phyloP scores from a whole-genome alignment of 352 stramenopile genomes.

The Pythium aristosporum region DNA sequence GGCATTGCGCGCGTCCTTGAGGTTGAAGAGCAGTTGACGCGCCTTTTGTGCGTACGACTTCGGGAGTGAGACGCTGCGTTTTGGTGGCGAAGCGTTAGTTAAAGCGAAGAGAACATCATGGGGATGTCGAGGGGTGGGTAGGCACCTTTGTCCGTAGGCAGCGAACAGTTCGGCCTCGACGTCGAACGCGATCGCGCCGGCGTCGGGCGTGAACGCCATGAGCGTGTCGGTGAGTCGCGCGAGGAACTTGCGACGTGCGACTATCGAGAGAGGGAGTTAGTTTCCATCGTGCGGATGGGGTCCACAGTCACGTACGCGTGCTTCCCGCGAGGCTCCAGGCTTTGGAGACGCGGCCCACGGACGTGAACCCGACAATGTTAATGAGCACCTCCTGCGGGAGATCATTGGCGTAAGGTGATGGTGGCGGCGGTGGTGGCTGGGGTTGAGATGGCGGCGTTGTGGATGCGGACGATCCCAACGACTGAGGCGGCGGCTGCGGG shows the following conservation, averaged over 20 bases:
- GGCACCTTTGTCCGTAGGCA: conserved; percentile 53
- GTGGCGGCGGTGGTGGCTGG: neutral
- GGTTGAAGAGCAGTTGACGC: conserved; percentile 79
- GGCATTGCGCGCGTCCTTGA: conserved; percentile 72
- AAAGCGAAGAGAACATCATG: neutral
- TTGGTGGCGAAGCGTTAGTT: neutral
- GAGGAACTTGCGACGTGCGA: conserved; percentile 63
- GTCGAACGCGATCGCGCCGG: conserved; percentile 45
- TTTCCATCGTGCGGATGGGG: neutral
- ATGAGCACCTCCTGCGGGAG: conserved; percentile 76
- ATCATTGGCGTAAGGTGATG: conserved; percentile 34
- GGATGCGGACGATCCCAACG: neutral
- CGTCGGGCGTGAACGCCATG: conserved; percentile 42
- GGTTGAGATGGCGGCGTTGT: neutral
- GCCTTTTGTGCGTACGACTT: conserved; percentile 83
- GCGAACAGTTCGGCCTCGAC: conserved; percentile 62
- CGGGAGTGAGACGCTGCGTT: conserved; percentile 55
- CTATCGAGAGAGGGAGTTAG: conserved; percentile 16
- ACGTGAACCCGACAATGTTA: conserved; percentile 63
- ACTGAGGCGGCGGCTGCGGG: neutral
- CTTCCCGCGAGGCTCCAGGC: conserved; percentile 76
- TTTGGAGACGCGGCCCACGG: conserved; percentile 78
- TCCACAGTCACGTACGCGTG: conserved; percentile 32
- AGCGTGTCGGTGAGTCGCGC: conserved; percentile 57
- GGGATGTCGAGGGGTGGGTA: neutral